These are phyloP conservation scores for Hericium erinaceus DNA, from an alignment of 768 basidiomycete species.

Conservation along the genomic window DNA sequence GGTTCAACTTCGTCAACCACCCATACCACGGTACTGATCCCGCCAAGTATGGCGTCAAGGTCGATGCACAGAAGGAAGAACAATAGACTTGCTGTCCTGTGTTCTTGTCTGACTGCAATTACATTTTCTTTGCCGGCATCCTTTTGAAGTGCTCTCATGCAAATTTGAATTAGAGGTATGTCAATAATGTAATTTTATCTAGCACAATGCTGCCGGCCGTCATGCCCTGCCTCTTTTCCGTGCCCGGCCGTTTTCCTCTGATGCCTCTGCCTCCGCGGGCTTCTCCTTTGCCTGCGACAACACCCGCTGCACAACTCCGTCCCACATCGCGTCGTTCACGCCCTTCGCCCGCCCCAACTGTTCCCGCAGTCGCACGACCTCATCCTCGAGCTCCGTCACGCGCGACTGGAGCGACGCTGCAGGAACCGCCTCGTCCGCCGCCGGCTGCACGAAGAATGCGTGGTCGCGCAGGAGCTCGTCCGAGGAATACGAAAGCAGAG, in stretches of 20 bases:
- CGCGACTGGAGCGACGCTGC: conserved; percentile 37
- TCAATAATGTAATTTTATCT: neutral
- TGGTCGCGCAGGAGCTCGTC: conserved; percentile 60
- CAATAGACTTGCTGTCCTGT: neutral
- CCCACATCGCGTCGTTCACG: conserved; percentile 95
- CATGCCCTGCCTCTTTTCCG: conserved; percentile 1
- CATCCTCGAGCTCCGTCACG: conserved; percentile 61
- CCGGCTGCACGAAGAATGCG: conserved; percentile 49
- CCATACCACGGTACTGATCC: conserved; percentile 78
- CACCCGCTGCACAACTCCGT: conserved; percentile 61
- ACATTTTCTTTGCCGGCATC: neutral
- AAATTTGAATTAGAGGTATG: neutral
- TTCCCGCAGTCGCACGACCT: conserved; percentile 54
- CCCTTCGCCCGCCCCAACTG: conserved; percentile 79
- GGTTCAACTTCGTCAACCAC: conserved; percentile 95
- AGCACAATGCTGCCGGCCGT: neutral
- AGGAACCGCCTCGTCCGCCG: conserved; percentile 24
- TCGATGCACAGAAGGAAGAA: conserved; percentile 17
- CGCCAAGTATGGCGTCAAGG: conserved; percentile 50
- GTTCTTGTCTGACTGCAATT: neutral
- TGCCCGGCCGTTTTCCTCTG: neutral
- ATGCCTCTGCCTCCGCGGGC: neutral
- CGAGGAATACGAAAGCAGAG: conserved; percentile 30
- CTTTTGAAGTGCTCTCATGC: neutral
- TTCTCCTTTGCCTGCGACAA: conserved; percentile 29